These are phyloP conservation scores for Quercus agrifolia DNA, from an alignment of 306 rosid genomes.

Conservation along the genomic window DNA sequence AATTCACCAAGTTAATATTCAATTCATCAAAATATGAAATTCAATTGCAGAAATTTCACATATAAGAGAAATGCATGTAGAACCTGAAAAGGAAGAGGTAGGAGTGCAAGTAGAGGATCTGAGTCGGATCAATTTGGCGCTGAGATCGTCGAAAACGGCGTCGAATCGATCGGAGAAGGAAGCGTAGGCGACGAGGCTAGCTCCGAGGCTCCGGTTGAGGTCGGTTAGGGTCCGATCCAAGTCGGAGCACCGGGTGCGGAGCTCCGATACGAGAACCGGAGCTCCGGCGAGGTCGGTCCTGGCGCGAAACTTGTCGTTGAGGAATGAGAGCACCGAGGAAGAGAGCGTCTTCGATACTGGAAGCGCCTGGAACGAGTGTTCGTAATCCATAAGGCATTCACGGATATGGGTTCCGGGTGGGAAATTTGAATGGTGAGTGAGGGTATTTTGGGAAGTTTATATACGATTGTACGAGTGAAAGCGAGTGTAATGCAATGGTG, in stretches of 20 bases:
- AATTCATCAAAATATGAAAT: neutral
- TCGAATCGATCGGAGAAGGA: slow-evolving; percentile 58
- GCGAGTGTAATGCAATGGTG: neutral
- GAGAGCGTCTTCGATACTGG: slow-evolving; percentile 57
- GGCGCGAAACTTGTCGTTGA: slow-evolving; percentile 44
- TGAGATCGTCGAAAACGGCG: slow-evolving; percentile 36
- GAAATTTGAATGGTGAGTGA: neutral
- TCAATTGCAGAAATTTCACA: neutral
- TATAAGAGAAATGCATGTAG: neutral
- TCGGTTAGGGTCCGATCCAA: slow-evolving; percentile 56
- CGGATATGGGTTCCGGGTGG: slow-evolving; percentile 3
- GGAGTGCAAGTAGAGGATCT: slow-evolving; percentile 44
- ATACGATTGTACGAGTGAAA: neutral
- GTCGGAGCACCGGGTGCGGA: slow-evolving; percentile 52
- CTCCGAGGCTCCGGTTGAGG: slow-evolving; percentile 58
- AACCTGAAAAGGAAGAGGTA: slow-evolving; percentile 35
- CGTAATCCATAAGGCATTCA: slow-evolving; percentile 32
- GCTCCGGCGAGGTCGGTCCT: slow-evolving; percentile 34
- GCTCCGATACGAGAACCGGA: slow-evolving; percentile 51
- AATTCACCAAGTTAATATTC: too few relatives aligned
- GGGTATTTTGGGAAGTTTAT: slow-evolving; percentile 23
- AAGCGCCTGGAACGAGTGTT: slow-evolving; percentile 27
- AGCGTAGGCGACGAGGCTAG: slow-evolving; percentile 49
- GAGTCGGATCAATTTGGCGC: slow-evolving; percentile 38
- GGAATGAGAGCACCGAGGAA: slow-evolving; percentile 53